phyloP scores from a whole-genome alignment of 2,329 filamentous ascomycete genomes.

The Eurotiales sp. region DNA sequence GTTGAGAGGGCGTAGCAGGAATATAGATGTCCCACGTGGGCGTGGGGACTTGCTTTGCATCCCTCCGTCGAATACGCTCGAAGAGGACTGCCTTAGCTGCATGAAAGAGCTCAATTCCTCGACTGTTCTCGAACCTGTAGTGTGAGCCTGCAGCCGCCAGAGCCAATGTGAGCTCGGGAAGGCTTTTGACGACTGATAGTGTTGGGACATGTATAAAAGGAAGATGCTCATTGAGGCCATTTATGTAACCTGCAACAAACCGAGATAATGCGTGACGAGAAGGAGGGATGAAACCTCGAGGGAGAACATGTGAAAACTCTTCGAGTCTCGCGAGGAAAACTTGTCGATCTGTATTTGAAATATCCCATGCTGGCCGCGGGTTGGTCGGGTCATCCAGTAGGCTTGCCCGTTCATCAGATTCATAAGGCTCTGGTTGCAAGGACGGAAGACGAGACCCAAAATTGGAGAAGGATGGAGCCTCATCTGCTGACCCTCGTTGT shows the following conservation, averaged over 20 bases:
- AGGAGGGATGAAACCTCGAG: slow-evolving; percentile 46
- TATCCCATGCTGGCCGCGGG: slow-evolving; percentile 44
- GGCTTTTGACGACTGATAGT: slow-evolving; percentile 42
- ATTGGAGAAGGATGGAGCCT: slow-evolving; percentile 45
- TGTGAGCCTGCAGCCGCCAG: slow-evolving; percentile 50
- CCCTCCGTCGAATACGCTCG: slow-evolving; percentile 49
- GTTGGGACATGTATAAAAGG: slow-evolving; percentile 51
- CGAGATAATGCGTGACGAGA: slow-evolving; percentile 47
- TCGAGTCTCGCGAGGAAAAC: slow-evolving; percentile 43
- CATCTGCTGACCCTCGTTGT: slow-evolving; percentile 33
- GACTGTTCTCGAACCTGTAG: slow-evolving; percentile 47
- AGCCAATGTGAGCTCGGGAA: slow-evolving; percentile 49
- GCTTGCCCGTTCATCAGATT: slow-evolving; percentile 42
- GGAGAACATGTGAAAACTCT: slow-evolving; percentile 44
- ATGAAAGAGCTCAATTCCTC: slow-evolving; percentile 56
- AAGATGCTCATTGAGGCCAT: slow-evolving; percentile 49
- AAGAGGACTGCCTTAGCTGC: slow-evolving; percentile 53
- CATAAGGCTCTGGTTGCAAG: slow-evolving; percentile 44
- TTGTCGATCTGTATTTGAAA: slow-evolving; percentile 45
- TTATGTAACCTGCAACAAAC: slow-evolving; percentile 51
- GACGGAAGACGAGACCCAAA: slow-evolving; percentile 47
- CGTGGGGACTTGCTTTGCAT: slow-evolving; percentile 42
- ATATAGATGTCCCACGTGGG: slow-evolving; percentile 41
- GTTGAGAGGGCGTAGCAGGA: slow-evolving; percentile 33
- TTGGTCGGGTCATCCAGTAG: slow-evolving; percentile 38